Evolutionary conservation across 441 rosid genomes (phyloP).

Genomic region (Adansonia grandidieri): DNA sequence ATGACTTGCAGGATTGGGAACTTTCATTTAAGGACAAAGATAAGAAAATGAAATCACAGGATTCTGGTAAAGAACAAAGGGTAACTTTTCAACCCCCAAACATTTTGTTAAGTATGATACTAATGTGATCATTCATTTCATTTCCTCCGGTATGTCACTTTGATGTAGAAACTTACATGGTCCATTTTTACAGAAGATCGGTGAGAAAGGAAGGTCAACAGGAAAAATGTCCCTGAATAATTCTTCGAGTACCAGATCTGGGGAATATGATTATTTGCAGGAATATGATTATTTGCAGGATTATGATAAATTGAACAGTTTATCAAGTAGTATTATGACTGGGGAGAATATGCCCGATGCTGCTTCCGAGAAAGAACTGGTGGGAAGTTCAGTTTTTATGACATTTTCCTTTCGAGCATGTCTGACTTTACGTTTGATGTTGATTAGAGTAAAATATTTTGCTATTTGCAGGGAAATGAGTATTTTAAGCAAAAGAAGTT

Average conservation of each 20-base stretch:
- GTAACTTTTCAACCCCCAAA: conserved; percentile 15
- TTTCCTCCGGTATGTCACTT: background rate
- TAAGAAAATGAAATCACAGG: conserved; percentile 59
- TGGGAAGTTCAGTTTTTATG: conserved; percentile 28
- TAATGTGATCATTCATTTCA: background rate
- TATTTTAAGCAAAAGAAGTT: conserved; percentile 67
- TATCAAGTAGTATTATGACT: conserved; percentile 45
- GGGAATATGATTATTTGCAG: conserved; percentile 41
- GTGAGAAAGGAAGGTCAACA: conserved; percentile 35
- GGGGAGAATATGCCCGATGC: conserved; percentile 65
- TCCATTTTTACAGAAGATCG: conserved; percentile 31
- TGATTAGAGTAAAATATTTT: conserved; percentile 12
- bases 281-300: conserved; percentile 46
- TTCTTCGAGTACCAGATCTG: conserved; percentile 29
- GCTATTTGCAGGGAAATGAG: conserved; percentile 70
- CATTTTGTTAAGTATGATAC: background rate
- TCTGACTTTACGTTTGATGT: background rate
- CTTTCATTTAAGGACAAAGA: conserved; percentile 60
- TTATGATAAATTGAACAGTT: conserved; percentile 41
- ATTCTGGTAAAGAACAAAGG: conserved; percentile 40
- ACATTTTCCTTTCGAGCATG: background rate
- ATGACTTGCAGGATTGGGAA: conserved; percentile 99
- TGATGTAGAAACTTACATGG: conserved; percentile 20
- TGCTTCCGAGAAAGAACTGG: conserved; percentile 87
- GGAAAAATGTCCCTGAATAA: conserved; percentile 21